A percentile compares a stretch with the other conserved stretches of the same genome.
Evolutionary conservation across 1,139 yeast species (phyloP).

Genomic region (Sugiyamaella xylanicola): DNA sequence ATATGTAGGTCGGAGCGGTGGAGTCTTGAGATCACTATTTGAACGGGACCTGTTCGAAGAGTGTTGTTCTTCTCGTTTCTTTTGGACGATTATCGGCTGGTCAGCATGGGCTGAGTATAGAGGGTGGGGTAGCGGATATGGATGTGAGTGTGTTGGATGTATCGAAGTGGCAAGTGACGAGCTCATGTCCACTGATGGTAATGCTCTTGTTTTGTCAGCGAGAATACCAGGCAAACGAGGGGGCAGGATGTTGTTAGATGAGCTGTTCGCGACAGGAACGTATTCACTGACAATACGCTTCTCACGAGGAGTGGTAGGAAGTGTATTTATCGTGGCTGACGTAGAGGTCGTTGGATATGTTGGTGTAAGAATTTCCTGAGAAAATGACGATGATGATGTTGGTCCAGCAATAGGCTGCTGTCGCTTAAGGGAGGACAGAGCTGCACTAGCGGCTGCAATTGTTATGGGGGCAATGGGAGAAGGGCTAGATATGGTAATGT

Average conservation of each 20-base stretch:
- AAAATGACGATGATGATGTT: background rate
- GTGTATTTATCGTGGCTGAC: background rate
- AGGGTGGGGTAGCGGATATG: background rate
- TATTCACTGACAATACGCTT: conserved; percentile 29
- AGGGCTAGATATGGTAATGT: conserved; percentile 1
- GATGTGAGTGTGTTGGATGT: background rate
- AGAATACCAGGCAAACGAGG: conserved; percentile 16
- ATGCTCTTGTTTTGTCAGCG: background rate
- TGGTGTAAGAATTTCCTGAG: background rate
- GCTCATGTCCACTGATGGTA: background rate
- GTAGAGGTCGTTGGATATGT: background rate
- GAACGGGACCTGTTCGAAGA: conserved; percentile 10
- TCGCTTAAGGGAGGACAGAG: conserved; percentile 5
- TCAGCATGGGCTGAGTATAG: background rate
- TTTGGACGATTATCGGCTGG: background rate
- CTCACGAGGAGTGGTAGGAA: conserved; percentile 4
- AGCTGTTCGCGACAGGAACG: conserved; percentile 24
- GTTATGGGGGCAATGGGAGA: conserved; percentile 14
- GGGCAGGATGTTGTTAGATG: conserved; percentile 12
- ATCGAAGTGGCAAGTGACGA: background rate
- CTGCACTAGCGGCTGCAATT: conserved; percentile 14
- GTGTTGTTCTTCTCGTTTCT: conserved; percentile 4
- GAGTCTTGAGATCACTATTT: conserved; percentile 19
- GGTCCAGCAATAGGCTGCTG: background rate
- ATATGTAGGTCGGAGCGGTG: conserved; percentile 16